Base-by-base conservation (phyloP, 805 yeast species). In the Candida takata region DNA sequence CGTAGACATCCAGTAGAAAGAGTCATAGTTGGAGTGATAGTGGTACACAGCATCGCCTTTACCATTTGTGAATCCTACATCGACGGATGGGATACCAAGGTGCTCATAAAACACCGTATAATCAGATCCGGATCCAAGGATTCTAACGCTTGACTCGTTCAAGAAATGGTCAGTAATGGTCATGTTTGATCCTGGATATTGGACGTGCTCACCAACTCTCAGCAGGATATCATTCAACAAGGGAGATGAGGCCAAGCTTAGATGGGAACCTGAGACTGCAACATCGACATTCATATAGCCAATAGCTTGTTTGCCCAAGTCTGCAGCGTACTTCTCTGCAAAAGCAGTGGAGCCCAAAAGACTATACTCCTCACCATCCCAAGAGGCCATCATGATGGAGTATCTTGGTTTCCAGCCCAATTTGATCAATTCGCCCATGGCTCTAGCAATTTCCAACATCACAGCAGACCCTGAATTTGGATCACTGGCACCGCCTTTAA, bases 291-390 rank as follows among this genome's bases (percentile, higher is more conserved):
- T 83, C 41, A 84, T 51, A 52, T 83, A 83, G 1, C 84, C 85
- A 35, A 80, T 67, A 2, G 76, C 77, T 33, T 72, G 64, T 28
- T 62, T 63, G 34, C 67, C 63, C 26, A 83, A 54, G 24, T 51
- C 48, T 25, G 63, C 55, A 5, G 73, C 68, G 37, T 74, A 63
- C 36, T 74, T 75, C 55, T 82, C 90, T 20, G 84, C 90, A 65
- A 68, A 81, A 42, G 79, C 88, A 4, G 88, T 83, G 2, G 85
- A 77, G 2, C 92, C 92, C 16, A 83, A 48, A 23, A 83, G 61
- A 1, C 79, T 87, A 48, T 77, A 77, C 57, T 83, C 90, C 56
- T 83, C 90, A 35, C 85, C 90, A 53, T 82, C 92, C 85, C 87
- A 82, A n/a, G 84, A 74, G 1, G 82, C 84, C 37, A 83, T 66